A percentile compares a stretch with the other conserved stretches of the same genome.
These are phyloP conservation scores for Hordeum marinum DNA, from an alignment of 176 grass and related monocot species.

Conservation along the genomic window DNA sequence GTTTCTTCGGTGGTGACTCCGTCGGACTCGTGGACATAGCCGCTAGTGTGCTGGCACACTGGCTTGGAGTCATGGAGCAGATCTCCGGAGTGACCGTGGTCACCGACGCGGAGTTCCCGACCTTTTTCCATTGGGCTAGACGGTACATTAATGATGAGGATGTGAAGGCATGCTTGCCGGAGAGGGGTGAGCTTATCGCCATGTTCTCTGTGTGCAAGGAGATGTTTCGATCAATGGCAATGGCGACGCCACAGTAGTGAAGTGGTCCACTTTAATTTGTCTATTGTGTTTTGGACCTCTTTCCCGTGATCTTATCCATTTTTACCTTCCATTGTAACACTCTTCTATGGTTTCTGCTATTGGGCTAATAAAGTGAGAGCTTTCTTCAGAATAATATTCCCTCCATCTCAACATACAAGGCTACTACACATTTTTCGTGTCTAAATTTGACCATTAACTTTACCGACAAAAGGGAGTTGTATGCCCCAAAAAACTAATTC, in stretches of 20 bases:
- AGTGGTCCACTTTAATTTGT: background rate
- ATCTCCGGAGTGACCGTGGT: conserved; percentile 31
- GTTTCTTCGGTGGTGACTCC: conserved; percentile 51
- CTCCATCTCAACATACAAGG: too few species aligned
- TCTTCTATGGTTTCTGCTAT: too few species aligned
- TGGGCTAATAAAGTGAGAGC: too few species aligned
- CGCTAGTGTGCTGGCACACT: conserved; percentile 31
- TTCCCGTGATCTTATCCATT: too few species aligned
- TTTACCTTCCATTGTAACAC: too few species aligned
- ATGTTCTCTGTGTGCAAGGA: conserved; percentile 17
- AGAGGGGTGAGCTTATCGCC: conserved; percentile 22
- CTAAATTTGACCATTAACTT: too few species aligned
- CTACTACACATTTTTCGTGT: too few species aligned
- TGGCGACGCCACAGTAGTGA: background rate
- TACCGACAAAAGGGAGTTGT: too few species aligned
- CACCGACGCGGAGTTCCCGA: conserved; percentile 17
- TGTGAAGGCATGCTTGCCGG: conserved; percentile 27
- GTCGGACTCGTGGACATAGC: conserved; percentile 46
- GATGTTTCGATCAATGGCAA: background rate
- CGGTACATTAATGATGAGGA: conserved; percentile 15
- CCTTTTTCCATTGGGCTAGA: conserved; percentile 24
- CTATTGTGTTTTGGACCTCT: background rate
- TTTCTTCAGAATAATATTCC: too few species aligned
- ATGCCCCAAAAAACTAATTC: too few species aligned
- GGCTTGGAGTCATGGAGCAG: conserved; percentile 43